Base-by-base conservation (phyloP, 495 filamentous ascomycete genomes). In the Pseudomonodictys pantanalensis region DNA sequence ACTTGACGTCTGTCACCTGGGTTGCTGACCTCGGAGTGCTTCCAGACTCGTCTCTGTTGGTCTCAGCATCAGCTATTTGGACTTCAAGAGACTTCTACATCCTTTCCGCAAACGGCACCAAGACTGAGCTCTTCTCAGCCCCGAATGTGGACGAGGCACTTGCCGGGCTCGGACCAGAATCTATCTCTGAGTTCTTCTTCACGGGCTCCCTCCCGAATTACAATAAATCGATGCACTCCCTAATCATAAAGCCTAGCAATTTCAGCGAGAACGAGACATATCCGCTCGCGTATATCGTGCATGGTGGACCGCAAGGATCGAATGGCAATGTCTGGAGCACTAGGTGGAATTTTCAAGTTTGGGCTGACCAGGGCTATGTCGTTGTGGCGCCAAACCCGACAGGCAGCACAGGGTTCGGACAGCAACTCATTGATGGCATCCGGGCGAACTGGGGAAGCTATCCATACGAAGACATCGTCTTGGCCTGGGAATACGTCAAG, bases 311-410 rank as follows among this genome's bases (percentile, higher is more conserved):
- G 15, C 79, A 82, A 65, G 70, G 75, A 28, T 70, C 75, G 12
- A 79, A 76, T 74, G 63, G 52, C 15, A 73, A 82, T 64, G 73
- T 68, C 18, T 83, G 80, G 80, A 76, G 71, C 52, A 76, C 67
- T 5, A 68, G 77, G 1, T 82, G 78, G 77, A 82, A 81, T 60
- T 71, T 68, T 28, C 78, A 77, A 52, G 74, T 78, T 46, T 81
- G 76, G 56, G 80, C 80, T 15, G 80, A 83, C 51, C 79, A 83
- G 66, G 80, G 79, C 39, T 83, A 82, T 58, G 74, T 83, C 41
- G 80, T 82, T 22, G 69, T 82, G 45, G 74, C 75, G 1, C 79
- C 79, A 0, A 83, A 83, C 58, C 76, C 76, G 0, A 81, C 80
- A 9, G 80, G 79, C 28, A 75, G 71, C 54, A 75, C 76, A 42